These are phyloP conservation scores for Areca catechu DNA, from an alignment of 176 grass and related monocot species.

Conservation along the genomic window DNA sequence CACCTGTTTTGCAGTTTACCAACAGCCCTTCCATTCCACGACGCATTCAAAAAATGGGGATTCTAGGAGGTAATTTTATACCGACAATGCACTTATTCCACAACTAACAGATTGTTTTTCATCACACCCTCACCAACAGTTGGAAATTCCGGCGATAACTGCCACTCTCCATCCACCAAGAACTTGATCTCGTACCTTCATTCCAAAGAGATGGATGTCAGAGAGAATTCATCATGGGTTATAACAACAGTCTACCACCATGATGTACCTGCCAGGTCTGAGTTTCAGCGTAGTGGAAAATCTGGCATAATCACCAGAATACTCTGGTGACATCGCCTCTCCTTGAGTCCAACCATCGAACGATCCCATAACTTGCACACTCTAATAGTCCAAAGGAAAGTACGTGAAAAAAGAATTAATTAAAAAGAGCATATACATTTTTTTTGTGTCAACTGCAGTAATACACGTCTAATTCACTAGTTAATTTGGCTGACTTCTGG, in stretches of 20 bases:
- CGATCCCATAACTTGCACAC: conserved; percentile 90
- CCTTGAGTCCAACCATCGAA: conserved; percentile 87
- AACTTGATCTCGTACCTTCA: conserved; percentile 96
- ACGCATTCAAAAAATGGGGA: too few relatives aligned
- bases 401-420: neutral
- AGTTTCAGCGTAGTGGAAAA: conserved; percentile 75
- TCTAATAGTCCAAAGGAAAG: conserved; percentile 19
- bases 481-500: too few relatives aligned
- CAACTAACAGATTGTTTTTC: conserved; percentile 60
- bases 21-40: too few relatives aligned
- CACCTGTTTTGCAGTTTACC: too few relatives aligned
- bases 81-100: conserved; percentile 18
- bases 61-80: too few relatives aligned
- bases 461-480: too few relatives aligned
- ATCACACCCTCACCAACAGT: conserved; percentile 46
- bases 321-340: conserved; percentile 70
- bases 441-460: too few relatives aligned
- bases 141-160: conserved; percentile 60
- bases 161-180: conserved; percentile 88
- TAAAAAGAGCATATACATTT: neutral
- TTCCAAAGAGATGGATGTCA: neutral
- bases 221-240: too few relatives aligned
- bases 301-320: conserved; percentile 56
- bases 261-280: conserved; percentile 75
- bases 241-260: neutral